phyloP scores from a whole-genome alignment of 2,329 filamentous ascomycete species.

The Fusarium lateritium region DNA sequence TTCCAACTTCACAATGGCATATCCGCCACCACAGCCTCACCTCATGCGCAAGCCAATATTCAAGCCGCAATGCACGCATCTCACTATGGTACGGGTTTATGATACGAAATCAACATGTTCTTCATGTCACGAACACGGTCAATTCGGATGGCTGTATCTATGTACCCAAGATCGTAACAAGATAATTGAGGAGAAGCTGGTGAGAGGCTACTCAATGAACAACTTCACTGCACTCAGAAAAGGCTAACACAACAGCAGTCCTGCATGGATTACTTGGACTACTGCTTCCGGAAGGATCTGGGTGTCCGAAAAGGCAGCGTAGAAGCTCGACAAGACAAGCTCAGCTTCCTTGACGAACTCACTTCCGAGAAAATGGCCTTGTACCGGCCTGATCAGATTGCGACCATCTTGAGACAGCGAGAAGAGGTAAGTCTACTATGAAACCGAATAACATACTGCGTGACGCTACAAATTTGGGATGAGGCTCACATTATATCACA shows the following conservation, averaged over 20 bases:
- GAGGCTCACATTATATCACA: conserved; percentile 4
- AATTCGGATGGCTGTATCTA: conserved; percentile 80
- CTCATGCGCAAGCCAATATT: conserved; percentile 42
- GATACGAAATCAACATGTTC: conserved; percentile 67
- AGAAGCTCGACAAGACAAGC: conserved; percentile 58
- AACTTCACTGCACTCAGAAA: neutral
- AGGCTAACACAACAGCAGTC: conserved; percentile 40
- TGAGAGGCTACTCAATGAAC: conserved; percentile 40
- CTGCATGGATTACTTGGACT: conserved; percentile 56
- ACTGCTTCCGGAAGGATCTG: conserved; percentile 52
- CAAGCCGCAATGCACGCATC: conserved; percentile 72
- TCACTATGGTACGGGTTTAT: conserved; percentile 77
- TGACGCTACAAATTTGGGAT: no score
- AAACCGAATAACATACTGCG: neutral
- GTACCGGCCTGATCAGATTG: conserved; percentile 65
- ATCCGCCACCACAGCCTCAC: conserved; percentile 16
- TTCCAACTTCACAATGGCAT: conserved; percentile 30
- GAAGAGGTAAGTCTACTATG: conserved; percentile 57
- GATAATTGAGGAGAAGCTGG: conserved; percentile 52
- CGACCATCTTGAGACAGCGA: conserved; percentile 64
- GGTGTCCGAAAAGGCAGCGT: conserved; percentile 57
- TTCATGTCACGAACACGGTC: conserved; percentile 68
- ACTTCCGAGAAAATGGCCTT: conserved; percentile 57
- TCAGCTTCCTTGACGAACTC: conserved; percentile 63
- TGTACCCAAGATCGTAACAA: conserved; percentile 76